Evolutionary conservation across 257 asterid species (phyloP).

Genomic region (Solanum lycopersicoides): DNA sequence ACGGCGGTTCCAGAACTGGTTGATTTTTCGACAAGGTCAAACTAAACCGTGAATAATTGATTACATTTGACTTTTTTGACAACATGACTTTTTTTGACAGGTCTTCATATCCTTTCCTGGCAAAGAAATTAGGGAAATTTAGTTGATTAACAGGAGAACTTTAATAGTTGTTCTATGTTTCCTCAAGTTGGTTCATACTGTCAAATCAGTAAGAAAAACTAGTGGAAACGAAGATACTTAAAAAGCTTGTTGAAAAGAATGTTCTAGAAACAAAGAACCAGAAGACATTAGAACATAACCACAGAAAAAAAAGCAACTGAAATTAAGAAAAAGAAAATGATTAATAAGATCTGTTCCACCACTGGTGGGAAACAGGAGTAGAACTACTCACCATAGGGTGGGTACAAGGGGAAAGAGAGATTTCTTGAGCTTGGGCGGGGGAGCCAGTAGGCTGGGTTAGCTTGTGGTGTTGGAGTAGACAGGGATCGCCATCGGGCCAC

Average conservation of each 20-base stretch:
- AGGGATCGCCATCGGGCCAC: not conserved
- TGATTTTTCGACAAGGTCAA: not conserved
- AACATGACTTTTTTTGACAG: not conserved
- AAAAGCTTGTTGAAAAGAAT: not conserved
- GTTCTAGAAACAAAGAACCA: not conserved
- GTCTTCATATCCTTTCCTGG: not conserved
- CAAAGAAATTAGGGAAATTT: not conserved
- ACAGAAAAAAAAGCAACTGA: not conserved
- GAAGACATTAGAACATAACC: not conserved
- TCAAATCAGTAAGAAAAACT: not conserved
- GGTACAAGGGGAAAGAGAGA: not conserved
- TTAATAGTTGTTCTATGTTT: not conserved
- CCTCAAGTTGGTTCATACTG: not conserved
- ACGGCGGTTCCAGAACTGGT: not conserved
- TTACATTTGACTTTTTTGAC: not conserved
- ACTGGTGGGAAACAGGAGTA: not conserved
- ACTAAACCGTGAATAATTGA: not conserved
- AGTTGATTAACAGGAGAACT: not conserved
- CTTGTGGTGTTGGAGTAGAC: not conserved
- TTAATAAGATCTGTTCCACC: not conserved
- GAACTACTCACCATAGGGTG: not conserved
- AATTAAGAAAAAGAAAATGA: not conserved
- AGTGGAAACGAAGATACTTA: not conserved
- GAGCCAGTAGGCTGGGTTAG: not conserved
- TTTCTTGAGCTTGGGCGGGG: not conserved